Percentiles rank a stretch among this genome's conserved stretches.
These are phyloP conservation scores for Colletotrichum sansevieriae DNA, from an alignment of 2,329 filamentous ascomycete genomes.

Conservation along the genomic window DNA sequence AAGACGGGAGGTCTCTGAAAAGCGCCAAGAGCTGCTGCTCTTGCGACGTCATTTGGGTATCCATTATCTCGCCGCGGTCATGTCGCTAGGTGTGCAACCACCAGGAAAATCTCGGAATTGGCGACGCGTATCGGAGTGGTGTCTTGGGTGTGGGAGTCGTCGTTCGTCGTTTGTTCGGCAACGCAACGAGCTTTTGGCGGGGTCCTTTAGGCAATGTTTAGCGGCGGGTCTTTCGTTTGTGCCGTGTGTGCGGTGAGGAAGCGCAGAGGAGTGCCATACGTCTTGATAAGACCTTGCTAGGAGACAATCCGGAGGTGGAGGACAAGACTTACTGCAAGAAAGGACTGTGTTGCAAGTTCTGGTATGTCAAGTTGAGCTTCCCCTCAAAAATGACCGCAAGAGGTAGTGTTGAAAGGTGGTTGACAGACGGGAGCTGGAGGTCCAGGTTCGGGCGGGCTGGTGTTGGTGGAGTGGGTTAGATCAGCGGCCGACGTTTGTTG, in stretches of 20 bases:
- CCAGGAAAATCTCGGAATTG: not conserved
- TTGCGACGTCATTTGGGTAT: conserved; percentile 69
- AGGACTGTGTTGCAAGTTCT: not conserved
- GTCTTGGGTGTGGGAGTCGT: conserved; percentile 1
- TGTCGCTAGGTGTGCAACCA: conserved; percentile 19
- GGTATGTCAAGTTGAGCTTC: conserved; percentile 1
- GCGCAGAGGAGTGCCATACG: not conserved
- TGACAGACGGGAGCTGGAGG: conserved; percentile 23
- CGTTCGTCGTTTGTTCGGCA: conserved; percentile 19
- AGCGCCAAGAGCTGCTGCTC: conserved; percentile 88
- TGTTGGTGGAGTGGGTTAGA: conserved; percentile 36
- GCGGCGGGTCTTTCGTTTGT: conserved; percentile 26
- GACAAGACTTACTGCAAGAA: not conserved
- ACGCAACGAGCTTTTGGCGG: conserved; percentile 36
- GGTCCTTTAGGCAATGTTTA: conserved; percentile 25
- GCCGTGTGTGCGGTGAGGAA: conserved; percentile 37
- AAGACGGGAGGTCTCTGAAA: conserved; percentile 81
- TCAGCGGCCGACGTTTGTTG: conserved; percentile 26
- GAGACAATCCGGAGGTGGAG: not conserved
- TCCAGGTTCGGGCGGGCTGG: conserved; percentile 10
- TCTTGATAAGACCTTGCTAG: not conserved
- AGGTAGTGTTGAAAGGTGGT: conserved; percentile 16
- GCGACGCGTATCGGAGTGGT: not conserved
- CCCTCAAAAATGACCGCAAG: conserved; percentile 1
- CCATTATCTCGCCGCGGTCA: conserved; percentile 56